These are phyloP conservation scores for Aureobasidium pullulans DNA, from an alignment of 2,329 filamentous ascomycete genomes.

Conservation along the genomic window DNA sequence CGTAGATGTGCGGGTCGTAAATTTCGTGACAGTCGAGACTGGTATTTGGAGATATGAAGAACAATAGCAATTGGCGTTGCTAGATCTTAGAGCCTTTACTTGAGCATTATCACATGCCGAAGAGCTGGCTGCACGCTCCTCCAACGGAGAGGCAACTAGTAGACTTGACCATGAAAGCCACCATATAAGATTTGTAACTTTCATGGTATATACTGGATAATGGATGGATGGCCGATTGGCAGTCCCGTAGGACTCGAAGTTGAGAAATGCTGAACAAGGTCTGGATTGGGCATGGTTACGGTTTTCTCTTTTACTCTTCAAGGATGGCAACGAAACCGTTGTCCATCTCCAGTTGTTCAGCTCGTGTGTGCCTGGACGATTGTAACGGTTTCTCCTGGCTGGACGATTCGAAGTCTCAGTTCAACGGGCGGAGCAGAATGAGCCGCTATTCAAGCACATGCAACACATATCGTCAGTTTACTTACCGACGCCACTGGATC, in stretches of 20 bases:
- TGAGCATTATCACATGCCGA: not conserved
- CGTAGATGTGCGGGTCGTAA: not conserved
- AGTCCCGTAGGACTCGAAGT: not conserved
- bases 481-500: not conserved
- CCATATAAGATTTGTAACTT: not conserved
- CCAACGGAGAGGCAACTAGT: not conserved
- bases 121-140: conserved; percentile 7
- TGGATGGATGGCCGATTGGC: not conserved
- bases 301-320: conserved; percentile 2
- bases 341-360: conserved; percentile 6
- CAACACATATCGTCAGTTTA: not conserved
- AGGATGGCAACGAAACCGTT: conserved; percentile 4
- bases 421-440: not conserved
- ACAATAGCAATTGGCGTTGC: not conserved
- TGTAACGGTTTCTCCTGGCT: conserved; percentile 6
- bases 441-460: not conserved
- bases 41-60: not conserved
- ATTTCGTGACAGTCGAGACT: not conserved
- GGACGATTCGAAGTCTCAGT: conserved; percentile 1
- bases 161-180: conserved; percentile 4
- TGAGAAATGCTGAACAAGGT: not conserved
- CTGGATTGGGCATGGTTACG: not conserved
- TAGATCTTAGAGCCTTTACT: not conserved
- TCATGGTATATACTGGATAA: not conserved
- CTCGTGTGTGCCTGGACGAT: conserved; percentile 1